Base-by-base conservation (phyloP, 306 rosid genomes). In the Sechiopsis laciniata region DNA sequence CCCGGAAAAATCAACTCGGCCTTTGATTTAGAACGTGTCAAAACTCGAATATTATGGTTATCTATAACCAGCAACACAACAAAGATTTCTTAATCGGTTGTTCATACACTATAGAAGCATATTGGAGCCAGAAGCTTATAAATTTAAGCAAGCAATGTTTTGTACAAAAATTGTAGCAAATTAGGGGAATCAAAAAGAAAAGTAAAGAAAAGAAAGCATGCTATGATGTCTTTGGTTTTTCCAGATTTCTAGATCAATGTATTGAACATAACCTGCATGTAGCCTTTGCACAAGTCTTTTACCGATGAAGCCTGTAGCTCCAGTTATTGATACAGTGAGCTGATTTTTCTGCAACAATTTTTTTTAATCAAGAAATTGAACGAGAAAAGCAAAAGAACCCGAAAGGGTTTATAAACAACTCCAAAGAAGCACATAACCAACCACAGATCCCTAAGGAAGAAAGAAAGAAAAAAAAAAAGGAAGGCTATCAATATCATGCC, bases 251-350 rank as follows among this genome's bases (percentile, higher is more conserved):
- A 50, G 54, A 32, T 37, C 5, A 21, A 74, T 17, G 78, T 67
- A 78, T 53, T 54, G 70, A 71, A 69, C 17, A 74, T 83, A 63
- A 95, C 99, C 99, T 86, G 95, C 87, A 20, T 83, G 87, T 45
- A 95, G 88, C 86, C 89, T 84, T 78, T 88, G 96, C 81, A 95
- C 99, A 87, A 95, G 82, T 80, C 91, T 86, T 85, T 75, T 85
- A 78, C 99, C 97, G 13, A 95, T 84, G 81, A 91, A 95, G 60
- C 99, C 99, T 7, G 99, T 95, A 59, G 97, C 99, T 83, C 99
- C 97, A 64, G 99, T 95, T 73, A 95, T 72, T 46, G 97, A 91
- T 76, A 94, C 78, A 52, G 85, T 85, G 89, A 90, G 83, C 78
- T 84, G 83, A 79, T 78, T 82, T 76, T 78, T 87, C 91, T 81